Base-by-base conservation (phyloP, 139 green algal species). In the Picochlorum sp. region DNA sequence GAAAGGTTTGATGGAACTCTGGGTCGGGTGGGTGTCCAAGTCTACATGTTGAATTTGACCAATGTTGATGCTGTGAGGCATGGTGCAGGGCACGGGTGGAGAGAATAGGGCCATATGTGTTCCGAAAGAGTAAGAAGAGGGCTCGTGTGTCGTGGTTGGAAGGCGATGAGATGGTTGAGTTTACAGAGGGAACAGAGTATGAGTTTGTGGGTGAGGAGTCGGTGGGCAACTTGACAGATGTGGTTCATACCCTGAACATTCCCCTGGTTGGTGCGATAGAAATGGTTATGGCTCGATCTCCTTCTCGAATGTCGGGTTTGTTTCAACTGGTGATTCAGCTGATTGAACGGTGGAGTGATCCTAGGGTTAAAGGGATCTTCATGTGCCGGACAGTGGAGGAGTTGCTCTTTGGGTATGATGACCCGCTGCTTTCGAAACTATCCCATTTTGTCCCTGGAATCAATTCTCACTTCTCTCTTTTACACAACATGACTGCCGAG, bases 41-140 rank as follows among this genome's bases (percentile, higher is more conserved):
- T 75, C 50, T 66, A 57, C 9, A 28, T 86, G 18, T 73, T 82
- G 47, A 86, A 83, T 61, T 74, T 86, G 52, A 81, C 74, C 3
- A 86, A 86, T 45, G 7, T 84, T 49, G 62, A 58, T 8, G 74
- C 68, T 11, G 79, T 85, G 8, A 62, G 69, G 13, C 11, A 52
- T 55, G 47, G 47, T 9, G n/a, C n/a, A 55, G n/a, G 15, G 18
- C 47, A 20, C n/a, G 18, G 18, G 18, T 55, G 67, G 44, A 77
- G 60, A 68, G 81, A 61, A 20, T 81, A 28, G 75, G 75, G 1
- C 75, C 75, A 18, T 81, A 78, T 44, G 51, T 34, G 2, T 81
- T 66, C 45, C 30, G 4, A 30, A 73, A 74, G 61, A 20, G 61
- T 20, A 54, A 34, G 2, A 20, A 21, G 18, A 71, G 65, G 63